Evolutionary conservation across 257 asterid genomes (phyloP).

Genomic region (Scutellaria barbata): DNA sequence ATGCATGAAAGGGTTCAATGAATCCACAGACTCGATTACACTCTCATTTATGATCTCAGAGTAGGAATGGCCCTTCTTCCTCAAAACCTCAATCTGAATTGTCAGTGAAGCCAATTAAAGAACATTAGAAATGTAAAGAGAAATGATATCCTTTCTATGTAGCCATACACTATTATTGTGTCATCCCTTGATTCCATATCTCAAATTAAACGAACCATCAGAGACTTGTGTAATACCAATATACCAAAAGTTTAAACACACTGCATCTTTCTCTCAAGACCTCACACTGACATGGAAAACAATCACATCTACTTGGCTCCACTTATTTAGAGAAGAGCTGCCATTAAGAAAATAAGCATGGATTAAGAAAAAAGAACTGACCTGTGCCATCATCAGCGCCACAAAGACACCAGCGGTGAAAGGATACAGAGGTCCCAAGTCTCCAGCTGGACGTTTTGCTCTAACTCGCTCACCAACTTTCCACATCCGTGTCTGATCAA

Average conservation of each 20-base stretch:
- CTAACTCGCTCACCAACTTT: slow-evolving; percentile 86
- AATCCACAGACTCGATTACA: slow-evolving; percentile 89
- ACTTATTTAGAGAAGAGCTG: neutral
- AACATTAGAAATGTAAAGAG: neutral
- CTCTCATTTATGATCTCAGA: slow-evolving; percentile 94
- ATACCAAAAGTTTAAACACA: neutral
- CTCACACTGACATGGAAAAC: neutral
- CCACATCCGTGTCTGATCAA: slow-evolving; percentile 94
- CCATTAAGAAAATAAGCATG: neutral
- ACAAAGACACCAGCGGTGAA: slow-evolving; percentile 96
- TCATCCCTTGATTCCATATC: neutral
- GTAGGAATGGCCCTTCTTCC: slow-evolving; percentile 97
- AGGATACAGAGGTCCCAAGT: slow-evolving; percentile 85
- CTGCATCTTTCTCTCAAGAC: neutral
- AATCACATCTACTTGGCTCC: neutral
- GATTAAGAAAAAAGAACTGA: slow-evolving; percentile 30
- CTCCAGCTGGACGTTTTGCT: slow-evolving; percentile 72
- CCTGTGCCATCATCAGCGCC: slow-evolving; percentile 94
- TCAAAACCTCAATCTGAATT: slow-evolving; percentile 77
- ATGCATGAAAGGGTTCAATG: slow-evolving; percentile 94
- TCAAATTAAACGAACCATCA: neutral
- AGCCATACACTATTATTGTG: neutral
- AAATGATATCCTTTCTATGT: neutral
- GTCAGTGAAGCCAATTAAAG: neutral
- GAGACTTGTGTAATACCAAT: neutral